A percentile compares a stretch with the other conserved stretches of the same genome.
Conservation (phyloP, 2,329 filamentous ascomycete species). For the Aspergillus sergii region DNA sequence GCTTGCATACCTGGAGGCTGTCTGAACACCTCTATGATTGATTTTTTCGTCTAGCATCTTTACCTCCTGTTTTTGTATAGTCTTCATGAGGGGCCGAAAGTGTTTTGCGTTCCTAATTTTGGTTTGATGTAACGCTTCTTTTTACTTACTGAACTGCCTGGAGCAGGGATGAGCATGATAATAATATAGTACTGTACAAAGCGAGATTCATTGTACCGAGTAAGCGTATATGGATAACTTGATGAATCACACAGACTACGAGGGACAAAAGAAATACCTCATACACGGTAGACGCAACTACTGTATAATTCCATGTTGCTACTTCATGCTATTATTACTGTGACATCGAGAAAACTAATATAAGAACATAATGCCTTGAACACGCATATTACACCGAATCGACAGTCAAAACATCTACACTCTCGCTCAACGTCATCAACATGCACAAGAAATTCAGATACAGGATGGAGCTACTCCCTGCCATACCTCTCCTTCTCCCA, state of each 20-base stretch:
- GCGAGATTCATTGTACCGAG: neutral
- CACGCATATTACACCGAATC: neutral
- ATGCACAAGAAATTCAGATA: neutral
- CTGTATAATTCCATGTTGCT: neutral
- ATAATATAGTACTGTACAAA: neutral
- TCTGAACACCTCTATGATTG: slow-evolving; percentile 19
- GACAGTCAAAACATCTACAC: neutral
- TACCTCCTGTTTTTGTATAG: neutral
- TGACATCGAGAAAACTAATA: neutral
- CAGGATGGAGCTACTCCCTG: slow-evolving; percentile 9
- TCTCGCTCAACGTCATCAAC: neutral
- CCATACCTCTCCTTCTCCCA: slow-evolving; percentile 36
- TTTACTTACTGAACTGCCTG: neutral
- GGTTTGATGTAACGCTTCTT: neutral
- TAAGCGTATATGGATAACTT: neutral
- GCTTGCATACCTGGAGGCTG: slow-evolving; percentile 14
- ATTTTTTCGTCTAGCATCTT: slow-evolving; percentile 13
- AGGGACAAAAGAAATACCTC: neutral
- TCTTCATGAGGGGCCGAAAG: neutral
- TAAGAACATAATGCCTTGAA: neutral
- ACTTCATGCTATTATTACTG: neutral
- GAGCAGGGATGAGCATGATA: neutral
- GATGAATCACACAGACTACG: neutral
- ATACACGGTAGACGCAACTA: neutral
- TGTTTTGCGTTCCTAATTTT: neutral